phyloP scores from a whole-genome alignment of 2,329 filamentous ascomycete species.

The Shiraia sp. region DNA sequence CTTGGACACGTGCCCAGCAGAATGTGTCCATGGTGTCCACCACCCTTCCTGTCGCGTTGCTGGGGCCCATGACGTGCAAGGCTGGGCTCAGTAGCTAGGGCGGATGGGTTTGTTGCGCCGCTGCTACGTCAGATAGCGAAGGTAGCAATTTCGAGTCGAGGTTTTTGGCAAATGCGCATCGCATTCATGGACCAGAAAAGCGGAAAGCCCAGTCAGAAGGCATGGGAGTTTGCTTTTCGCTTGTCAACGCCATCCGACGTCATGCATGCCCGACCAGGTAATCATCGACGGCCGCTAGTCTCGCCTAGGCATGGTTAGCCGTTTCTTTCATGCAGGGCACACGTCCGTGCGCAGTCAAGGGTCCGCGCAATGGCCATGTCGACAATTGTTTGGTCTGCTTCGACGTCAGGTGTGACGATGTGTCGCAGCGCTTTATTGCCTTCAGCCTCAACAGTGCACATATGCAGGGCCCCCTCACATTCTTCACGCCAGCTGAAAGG shows the following conservation, averaged over 20 bases:
- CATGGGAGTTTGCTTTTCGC: conserved; percentile 6
- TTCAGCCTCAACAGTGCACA: no score
- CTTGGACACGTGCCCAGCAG: neutral
- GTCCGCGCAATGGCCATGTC: conserved; percentile 5
- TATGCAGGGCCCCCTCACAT: no score
- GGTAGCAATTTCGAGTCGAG: conserved; percentile 3
- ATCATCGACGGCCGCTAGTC: conserved; percentile 5
- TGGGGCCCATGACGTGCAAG: no score
- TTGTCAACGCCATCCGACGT: conserved; percentile 18
- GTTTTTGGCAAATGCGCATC: neutral
- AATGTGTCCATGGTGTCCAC: neutral
- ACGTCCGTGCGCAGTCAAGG: conserved; percentile 18
- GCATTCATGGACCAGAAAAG: conserved; percentile 11
- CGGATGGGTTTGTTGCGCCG: no score
- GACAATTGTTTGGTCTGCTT: conserved; percentile 9
- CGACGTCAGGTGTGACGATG: conserved; percentile 15
- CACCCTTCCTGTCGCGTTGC: neutral
- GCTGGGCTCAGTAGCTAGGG: no score
- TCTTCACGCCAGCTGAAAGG: no score
- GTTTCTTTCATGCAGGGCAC: conserved; percentile 20
- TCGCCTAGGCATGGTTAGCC: neutral
- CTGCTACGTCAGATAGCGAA: no score
- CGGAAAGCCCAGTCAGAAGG: conserved; percentile 7
- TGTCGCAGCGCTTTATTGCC: no score
- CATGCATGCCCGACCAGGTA: conserved; percentile 13